Conservation (phyloP, 352 stramenopile species). For the Aphanomyces euteiches region DNA sequence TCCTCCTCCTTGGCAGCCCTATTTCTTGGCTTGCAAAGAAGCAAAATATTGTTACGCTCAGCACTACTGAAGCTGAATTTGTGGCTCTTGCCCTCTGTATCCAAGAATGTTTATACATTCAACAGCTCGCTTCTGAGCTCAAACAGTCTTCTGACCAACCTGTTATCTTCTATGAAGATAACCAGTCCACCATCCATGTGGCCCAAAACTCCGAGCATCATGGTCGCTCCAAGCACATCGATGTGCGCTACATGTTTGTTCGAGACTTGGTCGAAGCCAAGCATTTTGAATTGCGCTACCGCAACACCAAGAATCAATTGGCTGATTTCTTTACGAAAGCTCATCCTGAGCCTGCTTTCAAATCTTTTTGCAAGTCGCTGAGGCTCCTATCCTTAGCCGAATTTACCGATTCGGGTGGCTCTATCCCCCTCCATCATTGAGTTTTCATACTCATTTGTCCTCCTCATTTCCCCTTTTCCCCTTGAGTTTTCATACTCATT, state of each 20-base stretch:
- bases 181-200: background rate
- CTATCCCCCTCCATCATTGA: background rate
- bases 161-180: background rate
- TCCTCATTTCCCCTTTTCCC: too few species aligned
- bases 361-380: too few species aligned
- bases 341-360: too few species aligned
- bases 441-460: background rate
- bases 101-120: slow-evolving; percentile 8
- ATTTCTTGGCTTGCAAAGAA: slow-evolving; percentile 4
- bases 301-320: background rate
- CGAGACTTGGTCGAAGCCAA: background rate
- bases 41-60: background rate
- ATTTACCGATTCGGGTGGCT: background rate
- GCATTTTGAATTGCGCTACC: background rate
- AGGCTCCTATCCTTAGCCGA: background rate
- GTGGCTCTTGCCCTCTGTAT: background rate
- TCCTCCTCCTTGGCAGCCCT: background rate
- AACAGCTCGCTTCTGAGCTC: background rate
- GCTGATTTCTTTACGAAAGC: background rate
- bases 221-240: background rate
- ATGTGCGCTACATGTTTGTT: slow-evolving; percentile 4
- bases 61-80: background rate
- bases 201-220: slow-evolving; percentile 1
- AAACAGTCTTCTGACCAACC: background rate
- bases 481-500: too few species aligned